Base-by-base conservation (phyloP, 345 rosid species). In the Arabidopsis arenosa region DNA sequence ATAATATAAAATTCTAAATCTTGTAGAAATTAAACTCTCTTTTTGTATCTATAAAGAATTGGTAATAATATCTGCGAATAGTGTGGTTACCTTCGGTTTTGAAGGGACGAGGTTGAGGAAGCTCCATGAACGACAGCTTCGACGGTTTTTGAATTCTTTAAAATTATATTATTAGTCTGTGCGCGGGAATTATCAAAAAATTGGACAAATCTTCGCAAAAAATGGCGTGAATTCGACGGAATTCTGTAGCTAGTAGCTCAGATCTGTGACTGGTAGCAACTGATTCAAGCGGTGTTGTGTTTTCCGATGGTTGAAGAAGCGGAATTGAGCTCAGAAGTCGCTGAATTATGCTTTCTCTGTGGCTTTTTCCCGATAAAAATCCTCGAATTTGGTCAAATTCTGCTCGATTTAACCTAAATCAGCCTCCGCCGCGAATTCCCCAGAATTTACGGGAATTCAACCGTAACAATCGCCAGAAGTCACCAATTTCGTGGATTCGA, bases 31-130 rank as follows among this genome's bases (percentile, higher is more conserved):
- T 23, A 9, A 70, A 45, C 32, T 49, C 7, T 35, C 35, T 6
- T 35, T 30, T 30, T 41, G 10, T 45, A 10, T 32, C 45, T 5
- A 12, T 17, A 33, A 10, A 40, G 14, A 41, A 41, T 44, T 44
- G 10, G 9, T 15, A 40, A 13, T 5, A 1, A 43, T 14, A 9
- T 8, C 14, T 1, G 23, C 26, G 3, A 4, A 51, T 58, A 41
- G 63, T 36, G 60, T 52, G 26, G 26, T 36, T 86, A 95, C 97
- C 97, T 86, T 92, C 81, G 15, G 84, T 66, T 72, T 86, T 93
- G 28, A 84, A 89, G 43, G 90, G 73, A 66, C 93, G 90, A 44
- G 91, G 80, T 67, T 84, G 97, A 76, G 93, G 92, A 70, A 92
- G 90, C 93, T 92, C 99, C 97, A 95, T 94, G 48, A 41, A 14